phyloP scores from a whole-genome alignment of 2,329 filamentous ascomycete species.

The Phyllosticta citriasiana region DNA sequence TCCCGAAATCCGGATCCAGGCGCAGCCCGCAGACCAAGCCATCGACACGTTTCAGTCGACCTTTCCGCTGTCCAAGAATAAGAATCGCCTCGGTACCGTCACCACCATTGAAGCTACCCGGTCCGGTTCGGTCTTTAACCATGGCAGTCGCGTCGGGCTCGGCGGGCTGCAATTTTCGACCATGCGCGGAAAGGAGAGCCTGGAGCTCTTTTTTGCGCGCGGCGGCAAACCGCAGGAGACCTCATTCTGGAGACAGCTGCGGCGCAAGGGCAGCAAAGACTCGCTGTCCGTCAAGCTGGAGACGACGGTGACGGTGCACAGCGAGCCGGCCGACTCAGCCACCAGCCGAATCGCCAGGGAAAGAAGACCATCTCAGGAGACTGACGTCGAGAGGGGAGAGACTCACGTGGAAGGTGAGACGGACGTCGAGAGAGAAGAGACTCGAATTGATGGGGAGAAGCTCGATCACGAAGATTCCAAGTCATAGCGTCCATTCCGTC shows the following conservation, averaged over 20 bases:
- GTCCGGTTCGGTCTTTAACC: background rate
- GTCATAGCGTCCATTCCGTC: background rate
- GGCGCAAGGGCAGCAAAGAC: background rate
- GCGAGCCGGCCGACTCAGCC: slow-evolving; percentile 8
- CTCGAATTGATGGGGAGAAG: background rate
- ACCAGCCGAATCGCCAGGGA: background rate
- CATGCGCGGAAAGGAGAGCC: background rate
- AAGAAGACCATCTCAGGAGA: background rate
- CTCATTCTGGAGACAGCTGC: background rate
- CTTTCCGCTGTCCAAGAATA: slow-evolving; percentile 20
- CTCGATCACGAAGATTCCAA: background rate
- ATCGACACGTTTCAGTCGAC: slow-evolving; percentile 23
- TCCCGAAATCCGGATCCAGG: slow-evolving; percentile 18
- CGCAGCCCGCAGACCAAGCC: slow-evolving; percentile 18
- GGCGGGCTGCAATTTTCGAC: background rate
- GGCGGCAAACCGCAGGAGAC: background rate
- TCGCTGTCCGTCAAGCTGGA: slow-evolving; percentile 28
- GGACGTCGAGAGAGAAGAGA: background rate
- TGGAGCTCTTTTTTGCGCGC: background rate
- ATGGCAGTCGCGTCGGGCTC: slow-evolving; percentile 19
- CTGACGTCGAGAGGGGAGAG: background rate
- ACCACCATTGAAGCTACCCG: slow-evolving; percentile 31
- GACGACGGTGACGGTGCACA: slow-evolving; percentile 30
- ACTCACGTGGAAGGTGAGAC: too few species aligned
- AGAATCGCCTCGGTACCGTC: slow-evolving; percentile 34